Evolutionary conservation across 495 filamentous ascomycete genomes (phyloP).

Genomic region (Astrothelium subdiscretum): DNA sequence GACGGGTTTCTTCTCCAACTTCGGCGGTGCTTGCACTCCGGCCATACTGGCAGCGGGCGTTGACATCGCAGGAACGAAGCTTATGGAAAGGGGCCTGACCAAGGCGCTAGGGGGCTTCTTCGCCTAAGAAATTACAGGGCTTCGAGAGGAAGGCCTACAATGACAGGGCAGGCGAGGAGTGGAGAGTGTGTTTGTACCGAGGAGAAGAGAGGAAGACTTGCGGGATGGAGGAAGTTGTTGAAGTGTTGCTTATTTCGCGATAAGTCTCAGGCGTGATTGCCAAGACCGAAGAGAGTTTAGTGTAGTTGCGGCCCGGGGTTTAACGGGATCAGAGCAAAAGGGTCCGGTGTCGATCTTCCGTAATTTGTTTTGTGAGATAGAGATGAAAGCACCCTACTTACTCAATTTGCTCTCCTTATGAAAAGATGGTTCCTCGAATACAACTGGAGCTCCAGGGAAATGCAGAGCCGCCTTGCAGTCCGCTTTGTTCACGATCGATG

Average conservation of each 20-base stretch:
- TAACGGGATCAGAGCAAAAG: neutral
- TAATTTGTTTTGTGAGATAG: neutral
- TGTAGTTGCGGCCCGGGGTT: neutral
- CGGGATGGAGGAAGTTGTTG: conserved; percentile 2
- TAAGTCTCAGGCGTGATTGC: neutral
- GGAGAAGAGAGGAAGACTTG: neutral
- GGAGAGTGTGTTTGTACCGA: neutral
- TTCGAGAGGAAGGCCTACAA: neutral
- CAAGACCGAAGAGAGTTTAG: neutral
- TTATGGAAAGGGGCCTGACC: conserved; percentile 28
- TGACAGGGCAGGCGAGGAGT: neutral
- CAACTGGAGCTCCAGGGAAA: too few relatives aligned
- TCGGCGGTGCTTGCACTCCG: conserved; percentile 37
- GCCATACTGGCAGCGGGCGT: conserved; percentile 18
- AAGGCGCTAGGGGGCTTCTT: conserved; percentile 56
- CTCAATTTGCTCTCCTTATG: too few relatives aligned
- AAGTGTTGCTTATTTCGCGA: neutral
- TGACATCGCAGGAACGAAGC: conserved; percentile 1
- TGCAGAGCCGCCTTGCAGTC: too few relatives aligned
- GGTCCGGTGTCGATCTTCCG: neutral
- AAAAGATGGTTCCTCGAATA: too few relatives aligned
- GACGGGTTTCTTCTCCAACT: conserved; percentile 96
- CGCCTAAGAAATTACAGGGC: conserved; percentile 29
- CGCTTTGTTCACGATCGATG: too few relatives aligned
- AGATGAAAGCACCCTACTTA: too few relatives aligned